Percentiles rank a stretch among this genome's conserved stretches.
Evolutionary conservation across 2,329 filamentous ascomycete species (phyloP).

Genomic region (Drechmeria coniospora): DNA sequence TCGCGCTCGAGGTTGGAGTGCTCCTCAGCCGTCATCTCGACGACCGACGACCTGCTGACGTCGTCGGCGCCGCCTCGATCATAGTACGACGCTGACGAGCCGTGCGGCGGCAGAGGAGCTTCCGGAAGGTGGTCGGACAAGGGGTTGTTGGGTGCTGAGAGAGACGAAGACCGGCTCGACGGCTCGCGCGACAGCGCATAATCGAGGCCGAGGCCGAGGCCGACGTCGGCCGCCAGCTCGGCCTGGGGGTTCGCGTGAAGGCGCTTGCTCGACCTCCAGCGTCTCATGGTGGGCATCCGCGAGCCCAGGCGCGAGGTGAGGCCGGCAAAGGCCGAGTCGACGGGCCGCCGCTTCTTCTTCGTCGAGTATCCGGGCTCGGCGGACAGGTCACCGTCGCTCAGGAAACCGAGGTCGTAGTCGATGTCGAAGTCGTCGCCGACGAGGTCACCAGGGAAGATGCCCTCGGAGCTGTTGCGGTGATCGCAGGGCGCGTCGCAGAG

Average conservation of each 20-base stretch:
- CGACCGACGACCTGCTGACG: constrained; percentile 32
- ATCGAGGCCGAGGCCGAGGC: constrained; percentile 71
- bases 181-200: constrained; percentile 54
- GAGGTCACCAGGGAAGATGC: constrained; percentile 21
- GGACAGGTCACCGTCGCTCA: constrained; percentile 46
- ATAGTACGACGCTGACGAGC: constrained; percentile 45
- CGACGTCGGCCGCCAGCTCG: constrained; percentile 32
- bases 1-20: constrained; percentile 39
- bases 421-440: constrained; percentile 28
- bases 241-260: too few species aligned
- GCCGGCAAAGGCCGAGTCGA: constrained; percentile 44
- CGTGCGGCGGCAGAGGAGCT: constrained; percentile 38
- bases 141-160: constrained; percentile 44
- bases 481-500: constrained; percentile 52
- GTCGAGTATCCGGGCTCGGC: constrained; percentile 22
- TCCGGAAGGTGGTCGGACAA: constrained; percentile 30
- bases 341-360: constrained; percentile 39
- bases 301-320: constrained; percentile 51
- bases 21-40: constrained; percentile 19
- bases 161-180: constrained; percentile 67
- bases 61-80: constrained; percentile 36
- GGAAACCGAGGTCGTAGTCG: constrained; percentile 52
- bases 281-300: constrained; percentile 37
- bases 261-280: constrained; percentile 32
- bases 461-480: constrained; percentile 33